These are phyloP conservation scores for Phoma herbarum DNA, from an alignment of 2,329 filamentous ascomycete species.

Conservation along the genomic window DNA sequence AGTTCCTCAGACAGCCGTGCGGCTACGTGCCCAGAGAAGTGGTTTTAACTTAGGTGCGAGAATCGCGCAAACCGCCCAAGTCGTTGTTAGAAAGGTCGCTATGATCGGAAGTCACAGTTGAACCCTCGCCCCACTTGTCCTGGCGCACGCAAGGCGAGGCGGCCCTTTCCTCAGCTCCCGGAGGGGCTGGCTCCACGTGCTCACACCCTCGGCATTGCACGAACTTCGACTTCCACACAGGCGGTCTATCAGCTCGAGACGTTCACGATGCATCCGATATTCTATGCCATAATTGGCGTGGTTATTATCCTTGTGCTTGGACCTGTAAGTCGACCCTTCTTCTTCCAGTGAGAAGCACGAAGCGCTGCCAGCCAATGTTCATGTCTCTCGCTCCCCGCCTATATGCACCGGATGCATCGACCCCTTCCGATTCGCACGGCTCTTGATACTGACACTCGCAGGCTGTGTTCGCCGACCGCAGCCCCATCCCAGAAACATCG, in stretches of 20 bases:
- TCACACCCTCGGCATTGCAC: not conserved
- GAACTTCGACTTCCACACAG: not conserved
- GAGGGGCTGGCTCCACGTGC: not conserved
- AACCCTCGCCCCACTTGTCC: not conserved
- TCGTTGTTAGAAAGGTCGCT: too few relatives aligned
- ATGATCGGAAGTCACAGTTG: too few relatives aligned
- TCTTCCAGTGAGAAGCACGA: not conserved
- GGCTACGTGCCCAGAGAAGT: too few relatives aligned
- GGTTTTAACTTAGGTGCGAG: too few relatives aligned
- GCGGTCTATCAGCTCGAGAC: too few relatives aligned
- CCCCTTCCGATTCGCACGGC: too few relatives aligned
- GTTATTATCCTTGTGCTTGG: constrained; percentile 17
- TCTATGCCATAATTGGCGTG: constrained; percentile 17
- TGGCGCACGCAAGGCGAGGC: not conserved
- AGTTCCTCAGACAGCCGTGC: too few relatives aligned
- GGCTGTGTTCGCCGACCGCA: constrained; percentile 18
- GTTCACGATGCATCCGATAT: constrained; percentile 10
- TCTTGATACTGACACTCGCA: constrained; percentile 1
- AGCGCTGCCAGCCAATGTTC: not conserved
- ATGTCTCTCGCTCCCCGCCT: not conserved
- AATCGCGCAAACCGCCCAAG: too few relatives aligned
- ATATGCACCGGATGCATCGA: too few relatives aligned
- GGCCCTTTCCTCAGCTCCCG: not conserved
- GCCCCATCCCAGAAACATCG: constrained; percentile 18
- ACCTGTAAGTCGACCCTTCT: constrained; percentile 5